Conservation (phyloP, 805 yeast genomes). For the Pichia deserticola region DNA sequence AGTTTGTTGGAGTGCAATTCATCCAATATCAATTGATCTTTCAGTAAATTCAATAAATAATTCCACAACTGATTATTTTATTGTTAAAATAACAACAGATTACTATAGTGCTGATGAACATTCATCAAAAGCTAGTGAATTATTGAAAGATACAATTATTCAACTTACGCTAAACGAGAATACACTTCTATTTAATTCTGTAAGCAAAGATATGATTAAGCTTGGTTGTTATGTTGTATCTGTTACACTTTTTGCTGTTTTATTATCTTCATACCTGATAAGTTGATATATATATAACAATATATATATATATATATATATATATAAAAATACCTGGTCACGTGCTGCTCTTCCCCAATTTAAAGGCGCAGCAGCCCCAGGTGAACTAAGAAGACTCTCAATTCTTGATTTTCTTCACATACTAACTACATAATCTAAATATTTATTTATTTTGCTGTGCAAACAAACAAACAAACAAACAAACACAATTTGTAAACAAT, state of each 20-base stretch:
- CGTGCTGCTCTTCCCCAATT: too few relatives aligned
- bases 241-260: background rate
- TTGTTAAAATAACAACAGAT: slow-evolving; percentile 13
- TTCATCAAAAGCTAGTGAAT: too few relatives aligned
- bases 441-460: too few relatives aligned
- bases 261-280: background rate
- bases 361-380: too few relatives aligned
- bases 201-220: background rate
- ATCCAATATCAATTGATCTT: slow-evolving; percentile 15
- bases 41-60: background rate
- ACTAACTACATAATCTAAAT: too few relatives aligned
- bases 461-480: too few relatives aligned
- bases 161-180: background rate
- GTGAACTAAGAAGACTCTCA: too few relatives aligned
- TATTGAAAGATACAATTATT: background rate
- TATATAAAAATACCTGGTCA: too few relatives aligned
- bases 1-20: slow-evolving; percentile 23
- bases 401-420: too few relatives aligned
- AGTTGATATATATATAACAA: too few relatives aligned
- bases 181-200: background rate
- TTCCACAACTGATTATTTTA: background rate
- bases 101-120: slow-evolving; percentile 12
- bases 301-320: too few relatives aligned
- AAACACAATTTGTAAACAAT: too few relatives aligned
- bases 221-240: background rate